Conservation (phyloP, 202 grass and related monocot genomes). For the Elaeis oleifera region DNA sequence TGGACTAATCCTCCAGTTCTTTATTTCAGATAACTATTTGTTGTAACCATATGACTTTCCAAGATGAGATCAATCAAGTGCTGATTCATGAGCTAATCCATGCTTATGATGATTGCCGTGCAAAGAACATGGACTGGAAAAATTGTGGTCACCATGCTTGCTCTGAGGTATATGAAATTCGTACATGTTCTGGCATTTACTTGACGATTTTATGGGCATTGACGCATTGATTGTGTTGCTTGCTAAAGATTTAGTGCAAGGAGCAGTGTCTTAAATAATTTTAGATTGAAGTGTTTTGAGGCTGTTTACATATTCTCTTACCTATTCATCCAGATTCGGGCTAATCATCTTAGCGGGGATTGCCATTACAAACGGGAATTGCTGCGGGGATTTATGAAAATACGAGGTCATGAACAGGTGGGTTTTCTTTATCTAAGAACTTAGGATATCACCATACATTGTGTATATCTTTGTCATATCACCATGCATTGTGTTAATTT, state of each 20-base stretch:
- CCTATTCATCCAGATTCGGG: constrained; percentile 54
- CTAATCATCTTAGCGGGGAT: constrained; percentile 91
- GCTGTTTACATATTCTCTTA: constrained; percentile 10
- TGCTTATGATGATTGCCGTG: constrained; percentile 83
- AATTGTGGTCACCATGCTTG: constrained; percentile 98
- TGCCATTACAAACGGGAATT: constrained; percentile 92
- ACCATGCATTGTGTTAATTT: background rate
- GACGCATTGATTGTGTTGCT: background rate
- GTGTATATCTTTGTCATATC: background rate
- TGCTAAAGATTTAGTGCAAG: background rate
- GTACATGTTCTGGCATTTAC: too few species aligned
- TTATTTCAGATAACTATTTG: constrained; percentile 69
- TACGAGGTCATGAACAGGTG: constrained; percentile 86
- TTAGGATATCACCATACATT: constrained; percentile 1
- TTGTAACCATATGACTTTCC: constrained; percentile 48
- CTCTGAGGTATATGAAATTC: constrained; percentile 58
- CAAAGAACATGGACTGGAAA: constrained; percentile 71
- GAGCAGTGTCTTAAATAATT: background rate
- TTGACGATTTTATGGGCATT: too few species aligned
- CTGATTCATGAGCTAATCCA: constrained; percentile 86
- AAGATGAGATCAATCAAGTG: constrained; percentile 70
- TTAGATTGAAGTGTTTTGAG: background rate
- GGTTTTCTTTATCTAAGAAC: constrained; percentile 22
- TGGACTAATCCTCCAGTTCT: background rate
- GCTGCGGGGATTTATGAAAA: constrained; percentile 78